Evolutionary conservation across 305 asterid species (phyloP).

Genomic region (Fraxinus nigra): DNA sequence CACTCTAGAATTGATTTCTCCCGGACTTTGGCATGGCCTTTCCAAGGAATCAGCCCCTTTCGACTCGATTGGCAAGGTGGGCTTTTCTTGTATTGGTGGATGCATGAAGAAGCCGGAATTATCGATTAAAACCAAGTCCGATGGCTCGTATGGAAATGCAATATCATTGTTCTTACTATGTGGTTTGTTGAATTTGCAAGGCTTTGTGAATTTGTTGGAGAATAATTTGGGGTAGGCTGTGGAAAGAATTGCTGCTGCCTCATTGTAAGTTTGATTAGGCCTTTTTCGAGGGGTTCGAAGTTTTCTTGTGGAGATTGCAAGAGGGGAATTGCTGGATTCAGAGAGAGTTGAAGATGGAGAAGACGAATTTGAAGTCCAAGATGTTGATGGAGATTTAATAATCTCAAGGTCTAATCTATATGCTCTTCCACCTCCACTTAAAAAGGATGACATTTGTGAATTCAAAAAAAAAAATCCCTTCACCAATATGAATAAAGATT

Average conservation of each 20-base stretch:
- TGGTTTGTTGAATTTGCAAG: slow-evolving; percentile 40
- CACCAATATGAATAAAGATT: neutral
- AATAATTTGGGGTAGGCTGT: slow-evolving; percentile 79
- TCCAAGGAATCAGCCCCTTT: slow-evolving; percentile 25
- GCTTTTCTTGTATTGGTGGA: slow-evolving; percentile 35
- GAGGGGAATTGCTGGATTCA: slow-evolving; percentile 71
- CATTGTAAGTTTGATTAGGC: slow-evolving; percentile 82
- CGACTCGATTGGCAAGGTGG: slow-evolving; percentile 21
- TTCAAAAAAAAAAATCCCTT: neutral
- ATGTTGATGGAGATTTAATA: slow-evolving; percentile 40
- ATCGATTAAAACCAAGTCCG: slow-evolving; percentile 45
- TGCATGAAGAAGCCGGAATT: slow-evolving; percentile 34
- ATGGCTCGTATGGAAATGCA: slow-evolving; percentile 40
- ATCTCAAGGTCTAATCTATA: slow-evolving; percentile 39
- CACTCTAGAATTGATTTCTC: slow-evolving; percentile 48
- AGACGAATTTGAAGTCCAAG: slow-evolving; percentile 48
- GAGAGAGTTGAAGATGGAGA: slow-evolving; percentile 88
- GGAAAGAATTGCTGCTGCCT: slow-evolving; percentile 82
- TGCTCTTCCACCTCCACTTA: slow-evolving; percentile 47
- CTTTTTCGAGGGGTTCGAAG: slow-evolving; percentile 87
- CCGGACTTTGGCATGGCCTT: slow-evolving; percentile 52
- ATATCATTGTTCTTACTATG: slow-evolving; percentile 10
- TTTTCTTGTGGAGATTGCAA: slow-evolving; percentile 65
- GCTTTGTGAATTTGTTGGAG: slow-evolving; percentile 48
- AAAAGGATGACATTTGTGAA: slow-evolving; percentile 38